Evolutionary conservation across 2,329 filamentous ascomycete genomes (phyloP).

Genomic region (Colletotrichum sp.): DNA sequence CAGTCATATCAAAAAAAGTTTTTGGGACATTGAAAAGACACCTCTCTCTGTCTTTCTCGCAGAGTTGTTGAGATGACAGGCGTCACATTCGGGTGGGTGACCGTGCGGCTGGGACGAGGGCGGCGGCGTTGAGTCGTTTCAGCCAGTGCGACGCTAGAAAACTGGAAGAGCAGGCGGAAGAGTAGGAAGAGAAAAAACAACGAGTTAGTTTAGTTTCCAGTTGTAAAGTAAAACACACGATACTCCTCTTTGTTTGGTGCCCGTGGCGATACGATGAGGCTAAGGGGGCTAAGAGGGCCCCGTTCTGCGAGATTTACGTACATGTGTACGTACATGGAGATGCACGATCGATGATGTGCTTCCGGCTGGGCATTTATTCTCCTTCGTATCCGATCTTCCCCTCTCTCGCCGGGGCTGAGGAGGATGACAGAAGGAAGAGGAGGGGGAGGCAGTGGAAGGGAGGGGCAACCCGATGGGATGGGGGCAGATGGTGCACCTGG

Average conservation of each 20-base stretch:
- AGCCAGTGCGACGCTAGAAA: constrained; percentile 9
- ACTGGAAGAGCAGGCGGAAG: neutral
- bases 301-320: constrained; percentile 7
- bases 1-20: neutral
- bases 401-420: neutral
- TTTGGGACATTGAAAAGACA: neutral
- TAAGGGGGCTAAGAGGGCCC: neutral
- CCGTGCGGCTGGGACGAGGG: neutral
- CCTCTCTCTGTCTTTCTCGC: neutral
- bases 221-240: neutral
- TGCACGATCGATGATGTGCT: constrained; percentile 14
- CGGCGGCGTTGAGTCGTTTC: neutral
- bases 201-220: neutral
- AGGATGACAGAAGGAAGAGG: neutral
- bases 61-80: constrained; percentile 7
- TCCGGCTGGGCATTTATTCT: constrained; percentile 3
- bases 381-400: neutral
- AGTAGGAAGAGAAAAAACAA: neutral
- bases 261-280: neutral
- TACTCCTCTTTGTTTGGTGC: neutral
- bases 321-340: neutral
- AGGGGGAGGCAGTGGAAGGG: neutral
- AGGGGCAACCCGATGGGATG: neutral
- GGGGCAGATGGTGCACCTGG: constrained; percentile 4
- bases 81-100: constrained; percentile 5